Percentiles rank a stretch among this genome's conserved stretches.
These are phyloP conservation scores for Fraxinus nigra DNA, from an alignment of 305 asterid genomes.

Conservation along the genomic window DNA sequence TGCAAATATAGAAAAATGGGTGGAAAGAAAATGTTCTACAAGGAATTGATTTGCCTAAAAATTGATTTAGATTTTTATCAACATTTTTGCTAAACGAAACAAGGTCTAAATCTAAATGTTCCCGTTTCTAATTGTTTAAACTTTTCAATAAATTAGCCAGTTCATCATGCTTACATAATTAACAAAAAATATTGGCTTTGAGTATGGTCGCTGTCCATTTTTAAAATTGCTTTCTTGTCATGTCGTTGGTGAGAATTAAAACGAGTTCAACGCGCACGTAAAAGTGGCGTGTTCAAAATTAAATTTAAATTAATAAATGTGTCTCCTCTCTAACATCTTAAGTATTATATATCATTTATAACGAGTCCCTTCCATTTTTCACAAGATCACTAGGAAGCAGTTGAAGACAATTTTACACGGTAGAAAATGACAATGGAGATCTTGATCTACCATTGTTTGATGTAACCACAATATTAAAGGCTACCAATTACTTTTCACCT, in stretches of 20 bases:
- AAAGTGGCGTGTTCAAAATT: background rate
- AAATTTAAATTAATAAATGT: background rate
- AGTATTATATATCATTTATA: background rate
- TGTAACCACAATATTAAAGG: slow-evolving; percentile 5
- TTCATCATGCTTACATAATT: background rate
- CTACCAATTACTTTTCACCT: slow-evolving; percentile 4
- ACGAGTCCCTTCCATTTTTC: background rate
- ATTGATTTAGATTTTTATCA: too few species aligned
- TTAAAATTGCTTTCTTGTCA: background rate
- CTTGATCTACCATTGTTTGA: slow-evolving; percentile 4
- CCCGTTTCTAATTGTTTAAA: background rate
- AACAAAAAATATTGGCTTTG: background rate
- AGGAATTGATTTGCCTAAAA: too few species aligned
- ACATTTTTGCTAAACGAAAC: too few species aligned
- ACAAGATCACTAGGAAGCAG: slow-evolving; percentile 6
- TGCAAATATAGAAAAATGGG: too few species aligned
- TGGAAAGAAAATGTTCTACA: too few species aligned
- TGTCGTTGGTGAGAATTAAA: background rate
- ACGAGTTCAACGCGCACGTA: background rate
- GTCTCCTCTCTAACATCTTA: background rate
- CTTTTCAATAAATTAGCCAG: background rate
- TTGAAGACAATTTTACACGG: background rate
- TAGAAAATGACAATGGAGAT: slow-evolving; percentile 3
- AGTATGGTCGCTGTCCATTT: background rate
- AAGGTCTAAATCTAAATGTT: too few species aligned